Conservation (phyloP, 1,284 basidiomycete species). For the Trametes hirsuta region DNA sequence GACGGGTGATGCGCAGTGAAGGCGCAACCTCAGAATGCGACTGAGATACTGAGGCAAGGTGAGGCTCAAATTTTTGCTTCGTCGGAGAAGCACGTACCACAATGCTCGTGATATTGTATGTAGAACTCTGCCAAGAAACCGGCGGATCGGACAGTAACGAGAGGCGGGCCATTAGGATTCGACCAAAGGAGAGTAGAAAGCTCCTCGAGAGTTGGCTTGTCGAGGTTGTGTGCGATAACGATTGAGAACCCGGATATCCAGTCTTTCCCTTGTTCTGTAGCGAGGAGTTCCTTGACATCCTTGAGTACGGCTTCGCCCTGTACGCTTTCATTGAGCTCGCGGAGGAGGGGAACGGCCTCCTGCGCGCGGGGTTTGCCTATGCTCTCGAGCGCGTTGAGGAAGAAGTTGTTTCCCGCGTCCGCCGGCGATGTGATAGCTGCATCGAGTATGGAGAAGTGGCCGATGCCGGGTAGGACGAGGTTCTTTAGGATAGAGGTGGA, state of each 20-base stretch:
- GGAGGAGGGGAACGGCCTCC: constrained; percentile 79
- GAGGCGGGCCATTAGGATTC: constrained; percentile 56
- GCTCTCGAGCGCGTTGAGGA: constrained; percentile 77
- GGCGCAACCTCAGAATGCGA: constrained; percentile 52
- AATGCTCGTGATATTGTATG: constrained; percentile 86
- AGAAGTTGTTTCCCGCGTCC: constrained; percentile 97
- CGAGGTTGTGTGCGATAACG: constrained; percentile 84
- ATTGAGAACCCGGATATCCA: constrained; percentile 61
- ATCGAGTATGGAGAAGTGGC: constrained; percentile 90
- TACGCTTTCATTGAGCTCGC: constrained; percentile 90
- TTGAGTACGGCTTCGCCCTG: constrained; percentile 69
- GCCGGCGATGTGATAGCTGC: constrained; percentile 59
- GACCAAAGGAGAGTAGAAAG: constrained; percentile 75
- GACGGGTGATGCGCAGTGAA: constrained; percentile 86
- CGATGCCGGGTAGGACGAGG: constrained; percentile 92
- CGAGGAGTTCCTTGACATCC: constrained; percentile 60
- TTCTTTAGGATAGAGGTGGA: constrained; percentile 92
- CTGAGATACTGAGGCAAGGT: constrained; percentile 28
- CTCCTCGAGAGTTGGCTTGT: constrained; percentile 54
- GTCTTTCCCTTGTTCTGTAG: constrained; percentile 45
- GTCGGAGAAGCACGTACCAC: constrained; percentile 53
- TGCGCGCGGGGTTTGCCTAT: constrained; percentile 81
- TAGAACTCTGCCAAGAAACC: constrained; percentile 90
- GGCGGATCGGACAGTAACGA: constrained; percentile 80
- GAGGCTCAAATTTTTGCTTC: neutral